Evolutionary conservation across 306 rosid species (phyloP).

Genomic region (Phaseolus lunatus): DNA sequence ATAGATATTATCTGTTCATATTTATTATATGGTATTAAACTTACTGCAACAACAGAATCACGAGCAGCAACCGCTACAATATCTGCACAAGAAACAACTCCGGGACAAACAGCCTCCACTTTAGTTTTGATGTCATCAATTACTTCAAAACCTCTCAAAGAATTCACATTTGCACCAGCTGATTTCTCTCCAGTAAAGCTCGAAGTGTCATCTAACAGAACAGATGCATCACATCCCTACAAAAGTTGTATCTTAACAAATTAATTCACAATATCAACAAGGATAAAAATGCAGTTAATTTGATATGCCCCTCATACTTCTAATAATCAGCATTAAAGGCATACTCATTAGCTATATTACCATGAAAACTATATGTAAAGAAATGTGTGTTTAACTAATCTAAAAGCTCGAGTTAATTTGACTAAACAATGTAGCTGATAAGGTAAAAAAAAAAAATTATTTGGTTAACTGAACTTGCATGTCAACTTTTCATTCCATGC

Average conservation of each 20-base stretch:
- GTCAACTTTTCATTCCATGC: slow-evolving; percentile 1
- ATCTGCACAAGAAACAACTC: slow-evolving; percentile 71
- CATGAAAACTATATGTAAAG: neutral
- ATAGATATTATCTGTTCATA: neutral
- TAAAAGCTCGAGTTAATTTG: neutral
- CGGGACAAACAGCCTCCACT: slow-evolving; percentile 63
- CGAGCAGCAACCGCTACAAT: slow-evolving; percentile 65
- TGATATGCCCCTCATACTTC: neutral
- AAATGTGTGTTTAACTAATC: neutral
- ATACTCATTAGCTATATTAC: neutral
- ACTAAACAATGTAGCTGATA: neutral
- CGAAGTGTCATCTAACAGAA: slow-evolving; percentile 63
- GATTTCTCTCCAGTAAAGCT: slow-evolving; percentile 62
- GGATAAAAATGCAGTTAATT: neutral
- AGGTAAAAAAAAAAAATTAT: neutral
- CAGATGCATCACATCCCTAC: slow-evolving; percentile 74
- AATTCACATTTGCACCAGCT: slow-evolving; percentile 57
- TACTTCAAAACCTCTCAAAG: slow-evolving; percentile 67
- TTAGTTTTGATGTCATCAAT: slow-evolving; percentile 58
- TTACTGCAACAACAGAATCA: slow-evolving; percentile 61
- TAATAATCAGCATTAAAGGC: neutral
- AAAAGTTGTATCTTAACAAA: neutral
- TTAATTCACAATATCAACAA: neutral
- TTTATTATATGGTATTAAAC: slow-evolving; percentile 25
- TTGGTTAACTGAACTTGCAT: neutral